Conservation (phyloP, 2,329 filamentous ascomycete species). For the Orbilia javanica region DNA sequence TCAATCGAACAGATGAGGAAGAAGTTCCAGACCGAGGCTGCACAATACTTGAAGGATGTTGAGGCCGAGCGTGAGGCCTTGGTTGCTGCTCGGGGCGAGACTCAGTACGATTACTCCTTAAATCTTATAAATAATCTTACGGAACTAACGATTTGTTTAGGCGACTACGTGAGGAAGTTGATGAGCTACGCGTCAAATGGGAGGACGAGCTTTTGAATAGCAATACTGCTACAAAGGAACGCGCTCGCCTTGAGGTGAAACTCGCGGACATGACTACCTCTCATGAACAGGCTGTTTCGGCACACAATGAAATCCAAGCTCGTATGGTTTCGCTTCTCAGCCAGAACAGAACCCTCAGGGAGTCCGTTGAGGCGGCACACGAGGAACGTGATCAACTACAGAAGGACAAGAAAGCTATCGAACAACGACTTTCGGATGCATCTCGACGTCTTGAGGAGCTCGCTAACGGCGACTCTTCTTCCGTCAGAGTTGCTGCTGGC, state of each 20-base stretch:
- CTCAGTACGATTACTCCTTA: slow-evolving; percentile 61
- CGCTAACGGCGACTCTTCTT: slow-evolving; percentile 84
- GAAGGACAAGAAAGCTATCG: slow-evolving; percentile 90
- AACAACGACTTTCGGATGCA: slow-evolving; percentile 86
- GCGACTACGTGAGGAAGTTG: slow-evolving; percentile 91
- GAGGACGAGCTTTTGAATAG: slow-evolving; percentile 98
- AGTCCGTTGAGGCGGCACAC: slow-evolving; percentile 85
- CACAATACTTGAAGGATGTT: slow-evolving; percentile 88
- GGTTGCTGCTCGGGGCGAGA: slow-evolving; percentile 73
- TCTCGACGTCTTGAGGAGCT: slow-evolving; percentile 90
- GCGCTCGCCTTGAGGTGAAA: slow-evolving; percentile 88
- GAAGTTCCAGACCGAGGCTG: slow-evolving; percentile 96
- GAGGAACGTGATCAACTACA: slow-evolving; percentile 85
- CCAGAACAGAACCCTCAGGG: slow-evolving; percentile 86
- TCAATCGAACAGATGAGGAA: slow-evolving; percentile 96
- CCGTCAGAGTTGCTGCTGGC: slow-evolving; percentile 87
- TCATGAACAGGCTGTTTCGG: slow-evolving; percentile 91
- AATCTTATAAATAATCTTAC: neutral
- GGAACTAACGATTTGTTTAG: slow-evolving; percentile 63
- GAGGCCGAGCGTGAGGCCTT: slow-evolving; percentile 93
- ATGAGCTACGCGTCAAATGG: slow-evolving; percentile 95
- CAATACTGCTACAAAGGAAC: slow-evolving; percentile 98
- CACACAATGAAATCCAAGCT: slow-evolving; percentile 93
- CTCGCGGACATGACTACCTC: slow-evolving; percentile 88
- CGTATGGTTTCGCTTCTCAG: slow-evolving; percentile 91